Evolutionary conservation across 2,329 filamentous ascomycete species (phyloP), one percentile per base, ranked within the genome.

Genomic region (Didymella sp.): DNA sequence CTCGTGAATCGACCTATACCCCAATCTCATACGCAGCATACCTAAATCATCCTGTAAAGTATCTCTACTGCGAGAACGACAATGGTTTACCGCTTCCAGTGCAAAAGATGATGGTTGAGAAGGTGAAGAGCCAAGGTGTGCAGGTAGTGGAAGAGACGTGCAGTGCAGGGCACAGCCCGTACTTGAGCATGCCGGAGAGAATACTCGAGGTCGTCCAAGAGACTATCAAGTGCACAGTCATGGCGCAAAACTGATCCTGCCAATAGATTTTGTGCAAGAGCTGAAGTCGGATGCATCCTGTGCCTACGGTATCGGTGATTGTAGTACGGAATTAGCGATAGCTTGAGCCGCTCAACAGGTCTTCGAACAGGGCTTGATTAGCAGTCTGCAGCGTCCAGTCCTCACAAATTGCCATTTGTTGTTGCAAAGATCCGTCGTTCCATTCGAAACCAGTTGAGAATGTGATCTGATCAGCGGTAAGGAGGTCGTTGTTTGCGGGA

Each of bases 361-460:
- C 45, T 9, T 28, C 9, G 3, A 48, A 48, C 4, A 48, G 35
- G 1, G 45, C 45, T 25, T 48, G 45, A 13, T 64, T 61, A 12
- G 64, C 47, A n/a, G 51, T 59, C 19, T 64, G 61, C 31, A 64
- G 24, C 6, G 54, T 61, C 61, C 52, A 62, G 11, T 63, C 59
- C 19, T 62, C 46, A 28, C 22, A 28, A 6, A n/a, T 15, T 7
- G 12, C 9, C 19, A n/a, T 7, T 4, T 43, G 27, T 4, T 43
- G 27, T 11, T 37, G 30, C n/a, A 9, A 37, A 22, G 22, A 15
- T 19, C 25, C 22, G 2, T 13, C 40, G n/a, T 27, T 30, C 37
- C 24, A 37, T 4, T 37, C 48, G 19, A 21, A n/a, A 4, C 22
- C 13, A 4, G 5, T 37, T n/a, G 21, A 7, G 19, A 37, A 19